A percentile compares a stretch with the other conserved stretches of the same genome.
These are phyloP conservation scores for Suillus cothurnatus DNA, from an alignment of 768 basidiomycete species.

Conservation along the genomic window DNA sequence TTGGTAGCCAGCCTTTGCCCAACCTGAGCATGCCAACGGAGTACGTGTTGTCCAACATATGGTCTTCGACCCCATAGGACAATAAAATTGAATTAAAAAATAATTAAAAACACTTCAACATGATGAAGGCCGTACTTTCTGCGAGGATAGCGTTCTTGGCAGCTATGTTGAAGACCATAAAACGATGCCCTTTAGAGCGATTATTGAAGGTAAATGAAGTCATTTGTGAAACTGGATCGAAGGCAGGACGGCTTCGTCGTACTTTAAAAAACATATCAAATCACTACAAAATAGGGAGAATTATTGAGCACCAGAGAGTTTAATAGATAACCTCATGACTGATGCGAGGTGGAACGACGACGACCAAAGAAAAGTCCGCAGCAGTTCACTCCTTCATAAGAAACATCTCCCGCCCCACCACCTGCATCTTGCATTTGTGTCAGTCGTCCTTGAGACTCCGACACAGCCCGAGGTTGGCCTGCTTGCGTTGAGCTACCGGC, in stretches of 20 bases:
- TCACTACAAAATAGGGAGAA: no score
- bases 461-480: not conserved
- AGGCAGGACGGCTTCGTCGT: not conserved
- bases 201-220: no score
- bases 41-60: no score
- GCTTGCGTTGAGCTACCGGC: not conserved
- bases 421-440: not conserved
- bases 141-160: not conserved
- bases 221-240: slow-evolving; percentile 22
- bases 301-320: not conserved
- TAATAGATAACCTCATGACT: not conserved
- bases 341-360: not conserved
- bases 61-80: no score
- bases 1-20: no score
- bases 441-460: not conserved
- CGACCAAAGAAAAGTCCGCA: not conserved
- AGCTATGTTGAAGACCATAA: not conserved
- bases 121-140: no score
- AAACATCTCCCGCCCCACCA: not conserved
- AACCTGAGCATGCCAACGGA: no score
- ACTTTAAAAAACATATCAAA: not conserved
- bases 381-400: not conserved
- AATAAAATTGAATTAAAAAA: no score
- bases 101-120: no score
- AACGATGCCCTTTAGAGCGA: not conserved